These are phyloP conservation scores for Trebouxia sp. DNA, from an alignment of 139 green algal genomes.

Conservation along the genomic window DNA sequence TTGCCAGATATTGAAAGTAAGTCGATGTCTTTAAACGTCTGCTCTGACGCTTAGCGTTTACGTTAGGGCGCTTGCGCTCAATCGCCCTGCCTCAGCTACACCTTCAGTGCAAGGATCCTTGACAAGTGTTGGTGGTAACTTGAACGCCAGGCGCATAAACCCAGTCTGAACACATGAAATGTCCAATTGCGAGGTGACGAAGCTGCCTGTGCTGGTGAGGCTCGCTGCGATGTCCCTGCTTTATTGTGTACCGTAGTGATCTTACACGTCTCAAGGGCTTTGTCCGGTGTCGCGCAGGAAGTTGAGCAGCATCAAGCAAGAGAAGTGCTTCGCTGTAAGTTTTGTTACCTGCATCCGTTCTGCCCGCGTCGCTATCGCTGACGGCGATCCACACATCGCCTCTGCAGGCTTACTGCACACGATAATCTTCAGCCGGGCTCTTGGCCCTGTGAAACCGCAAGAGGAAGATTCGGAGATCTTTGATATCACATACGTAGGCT, in stretches of 20 bases:
- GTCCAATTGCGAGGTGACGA: constrained; percentile 55
- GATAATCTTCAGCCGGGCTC: constrained; percentile 89
- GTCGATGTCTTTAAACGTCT: no score
- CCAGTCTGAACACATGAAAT: constrained; percentile 26
- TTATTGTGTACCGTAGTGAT: neutral
- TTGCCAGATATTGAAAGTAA: no score
- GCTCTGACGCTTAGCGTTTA: no score
- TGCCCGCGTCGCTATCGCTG: neutral
- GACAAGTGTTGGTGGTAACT: no score
- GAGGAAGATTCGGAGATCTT: constrained; percentile 92
- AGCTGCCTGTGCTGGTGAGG: constrained; percentile 46
- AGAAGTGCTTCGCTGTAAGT: constrained; percentile 81
- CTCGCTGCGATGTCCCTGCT: neutral
- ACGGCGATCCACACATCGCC: neutral
- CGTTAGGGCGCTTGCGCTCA: neutral
- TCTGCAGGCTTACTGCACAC: constrained; percentile 86
- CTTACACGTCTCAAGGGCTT: neutral
- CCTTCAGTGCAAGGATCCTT: neutral
- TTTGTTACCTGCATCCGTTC: neutral
- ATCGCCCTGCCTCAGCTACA: neutral
- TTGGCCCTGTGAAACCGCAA: constrained; percentile 77
- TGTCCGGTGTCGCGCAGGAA: constrained; percentile 53
- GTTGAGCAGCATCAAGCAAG: constrained; percentile 74
- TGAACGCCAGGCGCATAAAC: neutral
- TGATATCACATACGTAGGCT: constrained; percentile 88